phyloP scores from a whole-genome alignment of 345 rosid genomes.

The Mallotus nudiflorus region DNA sequence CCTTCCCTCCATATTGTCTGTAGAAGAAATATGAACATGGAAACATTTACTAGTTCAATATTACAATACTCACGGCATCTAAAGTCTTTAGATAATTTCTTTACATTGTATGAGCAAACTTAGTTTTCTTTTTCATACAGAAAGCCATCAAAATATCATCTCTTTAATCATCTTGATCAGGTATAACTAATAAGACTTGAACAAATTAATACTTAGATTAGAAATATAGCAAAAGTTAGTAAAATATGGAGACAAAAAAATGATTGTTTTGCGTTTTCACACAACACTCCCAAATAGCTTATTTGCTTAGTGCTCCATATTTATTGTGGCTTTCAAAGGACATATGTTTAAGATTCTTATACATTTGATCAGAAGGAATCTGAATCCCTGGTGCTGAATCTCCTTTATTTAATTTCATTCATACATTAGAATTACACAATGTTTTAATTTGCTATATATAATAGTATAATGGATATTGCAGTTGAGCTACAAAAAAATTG shows the following conservation, averaged over 20 bases:
- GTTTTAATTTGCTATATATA: neutral
- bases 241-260: no score
- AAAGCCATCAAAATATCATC: no score
- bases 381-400: neutral
- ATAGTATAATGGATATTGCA: neutral
- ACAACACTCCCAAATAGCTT: neutral
- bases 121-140: no score
- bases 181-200: no score
- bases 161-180: no score
- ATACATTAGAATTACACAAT: neutral
- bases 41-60: no score
- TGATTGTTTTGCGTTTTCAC: neutral
- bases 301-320: neutral
- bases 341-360: neutral
- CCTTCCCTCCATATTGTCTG: neutral
- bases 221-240: no score
- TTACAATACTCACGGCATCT: no score
- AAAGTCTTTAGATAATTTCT: no score
- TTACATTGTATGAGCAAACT: no score
- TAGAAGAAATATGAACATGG: no score
- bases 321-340: neutral
- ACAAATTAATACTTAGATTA: no score
- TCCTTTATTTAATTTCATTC: neutral
- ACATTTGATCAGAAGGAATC: neutral
- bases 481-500: neutral